Conservation (phyloP, 192 early-diverging fungal species). For the Lobosporangium transversale region DNA sequence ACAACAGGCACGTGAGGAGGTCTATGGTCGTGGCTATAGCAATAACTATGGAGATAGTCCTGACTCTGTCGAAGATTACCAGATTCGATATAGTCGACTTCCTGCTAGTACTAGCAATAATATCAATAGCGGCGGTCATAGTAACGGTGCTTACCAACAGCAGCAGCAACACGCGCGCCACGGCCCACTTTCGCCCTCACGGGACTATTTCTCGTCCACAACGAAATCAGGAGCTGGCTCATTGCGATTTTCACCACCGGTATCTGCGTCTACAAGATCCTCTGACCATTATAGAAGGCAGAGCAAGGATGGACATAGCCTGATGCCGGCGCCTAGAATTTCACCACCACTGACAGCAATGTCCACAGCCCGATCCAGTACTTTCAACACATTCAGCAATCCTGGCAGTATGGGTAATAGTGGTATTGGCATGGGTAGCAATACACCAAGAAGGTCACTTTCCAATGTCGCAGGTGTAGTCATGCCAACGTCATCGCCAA, state of each 20-base stretch:
- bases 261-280: neutral
- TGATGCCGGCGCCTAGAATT: slow-evolving; percentile 26
- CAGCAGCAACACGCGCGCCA: slow-evolving; percentile 5
- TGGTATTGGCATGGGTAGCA: neutral
- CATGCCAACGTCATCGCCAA: neutral
- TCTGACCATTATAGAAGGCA: slow-evolving; percentile 28
- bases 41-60: slow-evolving; percentile 10
- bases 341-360: slow-evolving; percentile 15
- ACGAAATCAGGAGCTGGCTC: slow-evolving; percentile 3
- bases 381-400: neutral
- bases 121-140: neutral
- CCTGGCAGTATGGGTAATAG: neutral
- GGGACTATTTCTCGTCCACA: slow-evolving; percentile 15
- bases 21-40: slow-evolving; percentile 23
- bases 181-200: slow-evolving; percentile 5
- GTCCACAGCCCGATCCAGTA: neutral
- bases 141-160: neutral
- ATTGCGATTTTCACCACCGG: slow-evolving; percentile 12
- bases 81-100: neutral
- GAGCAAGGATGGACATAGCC: slow-evolving; percentile 25
- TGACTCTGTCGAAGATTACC: slow-evolving; percentile 9
- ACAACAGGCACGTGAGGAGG: slow-evolving; percentile 25
- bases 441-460: slow-evolving; percentile 8
- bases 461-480: slow-evolving; percentile 9
- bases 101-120: neutral